Evolutionary conservation across 495 filamentous ascomycete genomes (phyloP).

Genomic region (Cercophora samala): DNA sequence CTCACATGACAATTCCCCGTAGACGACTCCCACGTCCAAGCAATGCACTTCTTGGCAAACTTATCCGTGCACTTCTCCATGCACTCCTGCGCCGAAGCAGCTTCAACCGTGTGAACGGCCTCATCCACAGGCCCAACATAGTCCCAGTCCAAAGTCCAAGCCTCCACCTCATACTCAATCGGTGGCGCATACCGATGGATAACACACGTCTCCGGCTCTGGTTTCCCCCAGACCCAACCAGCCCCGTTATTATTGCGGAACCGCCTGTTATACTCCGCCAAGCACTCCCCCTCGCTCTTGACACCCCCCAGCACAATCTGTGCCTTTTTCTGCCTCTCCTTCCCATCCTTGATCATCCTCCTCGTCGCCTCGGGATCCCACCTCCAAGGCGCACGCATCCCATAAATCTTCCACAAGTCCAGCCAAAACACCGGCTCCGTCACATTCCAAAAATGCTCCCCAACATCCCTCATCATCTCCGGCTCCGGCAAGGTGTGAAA

Average conservation of each 20-base stretch:
- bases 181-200: background rate
- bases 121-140: conserved; percentile 38
- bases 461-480: conserved; percentile 36
- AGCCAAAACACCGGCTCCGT: conserved; percentile 39
- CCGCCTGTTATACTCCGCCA: conserved; percentile 27
- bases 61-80: conserved; percentile 1
- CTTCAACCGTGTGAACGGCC: conserved; percentile 25
- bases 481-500: conserved; percentile 41
- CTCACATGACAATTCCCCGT: conserved; percentile 35
- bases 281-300: conserved; percentile 26
- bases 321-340: conserved; percentile 36
- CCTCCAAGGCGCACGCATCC: conserved; percentile 30
- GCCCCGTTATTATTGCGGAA: background rate
- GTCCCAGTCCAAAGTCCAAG: conserved; percentile 28
- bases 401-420: conserved; percentile 40
- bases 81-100: conserved; percentile 26
- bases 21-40: conserved; percentile 43
- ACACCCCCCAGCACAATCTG: conserved; percentile 33
- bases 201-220: background rate
- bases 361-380: conserved; percentile 26
- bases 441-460: conserved; percentile 34
- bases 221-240: background rate
- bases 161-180: background rate
- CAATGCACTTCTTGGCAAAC: conserved; percentile 31
- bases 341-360: conserved; percentile 35